phyloP scores from a whole-genome alignment of 1,139 yeast species.

The Taphrina flavorubra region DNA sequence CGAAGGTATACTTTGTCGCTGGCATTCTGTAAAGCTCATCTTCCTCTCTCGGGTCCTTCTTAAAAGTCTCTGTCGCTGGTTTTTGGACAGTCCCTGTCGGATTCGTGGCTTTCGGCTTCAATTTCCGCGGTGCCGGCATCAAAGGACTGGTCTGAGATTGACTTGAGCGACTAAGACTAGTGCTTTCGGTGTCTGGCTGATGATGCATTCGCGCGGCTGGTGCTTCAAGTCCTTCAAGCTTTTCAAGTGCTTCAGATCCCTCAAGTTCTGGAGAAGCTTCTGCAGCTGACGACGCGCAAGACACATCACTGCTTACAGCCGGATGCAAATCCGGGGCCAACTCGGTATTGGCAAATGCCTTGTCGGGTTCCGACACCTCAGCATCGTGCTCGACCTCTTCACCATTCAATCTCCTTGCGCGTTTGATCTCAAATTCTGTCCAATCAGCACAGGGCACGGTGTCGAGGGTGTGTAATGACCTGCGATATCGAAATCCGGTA shows the following conservation, averaged over 20 bases:
- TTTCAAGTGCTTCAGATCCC: background rate
- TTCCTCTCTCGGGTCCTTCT: background rate
- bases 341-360: background rate
- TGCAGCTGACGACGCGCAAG: background rate
- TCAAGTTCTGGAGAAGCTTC: background rate
- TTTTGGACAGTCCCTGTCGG: background rate
- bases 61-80: background rate
- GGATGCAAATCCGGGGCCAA: too few species aligned
- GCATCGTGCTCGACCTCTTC: background rate
- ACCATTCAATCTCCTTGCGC: background rate
- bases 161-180: background rate
- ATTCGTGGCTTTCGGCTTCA: background rate
- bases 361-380: background rate
- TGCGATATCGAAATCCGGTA: constrained; percentile 4
- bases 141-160: background rate
- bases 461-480: background rate
- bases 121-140: background rate
- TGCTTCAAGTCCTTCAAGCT: background rate
- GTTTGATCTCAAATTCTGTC: constrained; percentile 9
- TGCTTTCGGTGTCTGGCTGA: background rate
- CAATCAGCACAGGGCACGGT: too few species aligned
- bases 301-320: background rate
- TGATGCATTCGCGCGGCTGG: background rate
- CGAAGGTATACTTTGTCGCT: background rate
- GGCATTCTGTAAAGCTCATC: constrained; percentile 5